phyloP scores from a whole-genome alignment of 345 rosid species.

The Salix suchowensis region DNA sequence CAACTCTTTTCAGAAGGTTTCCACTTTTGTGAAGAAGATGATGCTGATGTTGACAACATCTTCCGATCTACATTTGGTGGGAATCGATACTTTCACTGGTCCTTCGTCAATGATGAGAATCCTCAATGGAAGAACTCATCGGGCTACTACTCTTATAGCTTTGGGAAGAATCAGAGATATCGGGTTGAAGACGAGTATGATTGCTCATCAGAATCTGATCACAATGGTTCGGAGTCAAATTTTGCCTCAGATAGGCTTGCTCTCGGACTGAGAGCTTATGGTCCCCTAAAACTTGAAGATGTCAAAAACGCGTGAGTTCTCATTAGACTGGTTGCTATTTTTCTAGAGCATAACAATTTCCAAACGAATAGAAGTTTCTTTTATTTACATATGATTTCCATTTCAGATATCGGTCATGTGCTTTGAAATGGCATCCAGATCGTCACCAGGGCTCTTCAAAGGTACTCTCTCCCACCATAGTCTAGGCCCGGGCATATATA shows the following conservation, averaged over 20 bases:
- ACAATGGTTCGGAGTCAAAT: slow-evolving; percentile 37
- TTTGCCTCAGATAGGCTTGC: slow-evolving; percentile 62
- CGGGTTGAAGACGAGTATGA: slow-evolving; percentile 52
- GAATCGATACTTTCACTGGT: slow-evolving; percentile 45
- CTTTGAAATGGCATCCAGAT: slow-evolving; percentile 95
- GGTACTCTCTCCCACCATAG: slow-evolving; percentile 35
- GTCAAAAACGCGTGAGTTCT: slow-evolving; percentile 75
- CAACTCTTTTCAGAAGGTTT: slow-evolving; percentile 45
- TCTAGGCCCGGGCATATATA: background rate
- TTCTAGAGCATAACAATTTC: background rate
- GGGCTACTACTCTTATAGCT: slow-evolving; percentile 31
- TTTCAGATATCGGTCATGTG: slow-evolving; percentile 71
- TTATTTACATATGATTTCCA: background rate
- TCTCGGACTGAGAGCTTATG: slow-evolving; percentile 68
- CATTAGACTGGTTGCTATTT: background rate
- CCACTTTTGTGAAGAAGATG: slow-evolving; percentile 60
- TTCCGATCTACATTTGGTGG: slow-evolving; percentile 67
- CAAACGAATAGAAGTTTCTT: background rate
- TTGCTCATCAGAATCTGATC: slow-evolving; percentile 41
- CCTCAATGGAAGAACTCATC: slow-evolving; percentile 38
- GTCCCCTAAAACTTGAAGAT: slow-evolving; percentile 75
- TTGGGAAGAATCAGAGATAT: slow-evolving; percentile 40
- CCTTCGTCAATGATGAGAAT: slow-evolving; percentile 60
- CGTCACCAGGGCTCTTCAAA: slow-evolving; percentile 77
- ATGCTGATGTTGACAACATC: slow-evolving; percentile 44